Evolutionary conservation across 352 stramenopile species (phyloP), one percentile per base, ranked within the genome.

Genomic region (Elongisporangium undulatum): DNA sequence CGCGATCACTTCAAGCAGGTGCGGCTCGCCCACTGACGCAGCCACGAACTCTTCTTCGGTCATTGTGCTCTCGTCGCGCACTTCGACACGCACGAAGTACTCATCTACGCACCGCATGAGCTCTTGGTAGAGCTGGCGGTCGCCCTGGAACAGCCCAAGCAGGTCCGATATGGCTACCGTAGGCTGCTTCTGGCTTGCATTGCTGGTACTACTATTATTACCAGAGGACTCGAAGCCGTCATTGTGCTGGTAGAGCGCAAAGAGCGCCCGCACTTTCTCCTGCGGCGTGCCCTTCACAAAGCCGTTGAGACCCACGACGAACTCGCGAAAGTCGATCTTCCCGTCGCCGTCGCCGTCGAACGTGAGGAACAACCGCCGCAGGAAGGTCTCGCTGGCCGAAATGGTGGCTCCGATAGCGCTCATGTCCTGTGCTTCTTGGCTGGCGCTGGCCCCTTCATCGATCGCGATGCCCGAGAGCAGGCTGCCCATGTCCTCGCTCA

Each of bases 321-420:
- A 83, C 64, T 83, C 74, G 38, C 68, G 68, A 52, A 83, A 75
- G 61, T 83, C 71, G 55, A 83, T 79, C 13, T 68, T 68, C 45
- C 74, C 71, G 22, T 82, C 70, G 17, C 71, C 63, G 24, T 82
- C 74, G n/a, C 45, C 51, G 58, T 79, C 74, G 53, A 83, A 80
- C 24, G 67, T 66, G 12, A 62, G 49, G 59, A 80, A 83, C 38
- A 83, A 59, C 2, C 74, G 74, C 7, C 63, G 58, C n/a, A 80
- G 45, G 20, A 83, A 77, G 13, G 74, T 74, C 38, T 77, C 68
- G 52, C 68, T 78, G n/a, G 61, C 61, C 12, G 71, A 72, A 58
- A 83, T 80, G 8, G 74, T 83, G 1, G 66, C 71, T 34, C 71
- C 69, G 53, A 82, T 77, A 22, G 65, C 50, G 12, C 21, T 61